Evolutionary conservation across 352 stramenopile genomes (phyloP).

Genomic region (Globisporangium solare): DNA sequence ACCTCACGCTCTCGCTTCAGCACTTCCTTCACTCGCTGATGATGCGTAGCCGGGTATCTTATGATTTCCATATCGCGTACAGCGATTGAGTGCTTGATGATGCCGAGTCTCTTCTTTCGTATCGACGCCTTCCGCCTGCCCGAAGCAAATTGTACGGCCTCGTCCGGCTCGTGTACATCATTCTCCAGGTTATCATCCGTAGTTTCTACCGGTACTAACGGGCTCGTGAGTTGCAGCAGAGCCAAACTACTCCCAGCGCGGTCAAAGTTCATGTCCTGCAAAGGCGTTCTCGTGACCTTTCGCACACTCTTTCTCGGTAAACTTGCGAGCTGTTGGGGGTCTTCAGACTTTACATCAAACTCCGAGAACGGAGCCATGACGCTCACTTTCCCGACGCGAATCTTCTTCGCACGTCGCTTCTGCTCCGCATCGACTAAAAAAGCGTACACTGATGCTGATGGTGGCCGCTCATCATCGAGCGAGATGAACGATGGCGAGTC

Average conservation of each 20-base stretch:
- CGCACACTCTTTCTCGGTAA: background rate
- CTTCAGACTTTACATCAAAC: background rate
- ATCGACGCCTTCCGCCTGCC: background rate
- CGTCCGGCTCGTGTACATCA: background rate
- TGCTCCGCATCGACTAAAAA: constrained; percentile 1
- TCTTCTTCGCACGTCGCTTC: constrained; percentile 14
- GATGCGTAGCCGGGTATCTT: constrained; percentile 2
- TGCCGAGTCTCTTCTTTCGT: constrained; percentile 12
- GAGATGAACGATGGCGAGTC: background rate
- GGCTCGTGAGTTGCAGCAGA: constrained; percentile 9
- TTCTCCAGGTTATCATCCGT: background rate
- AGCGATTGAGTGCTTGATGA: constrained; percentile 8
- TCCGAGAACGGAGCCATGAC: constrained; percentile 13
- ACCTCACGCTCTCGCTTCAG: background rate
- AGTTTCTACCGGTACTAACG: constrained; percentile 3
- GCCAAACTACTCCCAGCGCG: background rate
- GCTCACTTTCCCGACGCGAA: constrained; percentile 7
- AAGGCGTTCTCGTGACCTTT: constrained; percentile 1
- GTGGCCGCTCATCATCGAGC: background rate
- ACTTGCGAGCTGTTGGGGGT: background rate
- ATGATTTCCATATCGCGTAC: constrained; percentile 8
- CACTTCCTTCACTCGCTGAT: background rate
- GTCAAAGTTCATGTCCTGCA: constrained; percentile 12
- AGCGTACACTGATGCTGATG: background rate
- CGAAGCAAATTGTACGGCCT: background rate